Conservation (phyloP, 768 basidiomycete species). For the Pleurotus giganteus region DNA sequence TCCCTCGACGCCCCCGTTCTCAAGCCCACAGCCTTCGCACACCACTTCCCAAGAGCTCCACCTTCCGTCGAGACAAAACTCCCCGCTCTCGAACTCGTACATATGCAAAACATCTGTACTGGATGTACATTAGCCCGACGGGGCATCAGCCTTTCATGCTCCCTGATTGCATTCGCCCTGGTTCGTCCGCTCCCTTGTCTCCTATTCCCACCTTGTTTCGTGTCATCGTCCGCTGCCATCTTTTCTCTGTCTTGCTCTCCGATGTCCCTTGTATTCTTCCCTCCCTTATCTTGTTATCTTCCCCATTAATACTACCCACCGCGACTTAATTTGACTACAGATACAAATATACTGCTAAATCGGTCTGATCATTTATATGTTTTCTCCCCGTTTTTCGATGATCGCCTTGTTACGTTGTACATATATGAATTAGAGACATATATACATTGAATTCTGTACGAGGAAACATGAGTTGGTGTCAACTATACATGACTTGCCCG, state of each 20-base stretch:
- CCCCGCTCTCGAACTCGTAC: not conserved
- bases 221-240: not conserved
- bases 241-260: not conserved
- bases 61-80: not conserved
- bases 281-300: not conserved
- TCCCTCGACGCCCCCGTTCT: not conserved
- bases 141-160: not conserved
- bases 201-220: not conserved
- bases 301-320: conserved; percentile 1
- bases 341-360: not conserved
- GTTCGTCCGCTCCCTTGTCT: not conserved
- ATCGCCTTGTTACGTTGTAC: not conserved
- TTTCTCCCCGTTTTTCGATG: not conserved
- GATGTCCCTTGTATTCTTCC: not conserved
- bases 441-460: not conserved
- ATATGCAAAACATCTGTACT: not conserved
- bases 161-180: not conserved
- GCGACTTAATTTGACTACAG: not conserved
- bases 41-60: too few species aligned
- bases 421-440: not conserved
- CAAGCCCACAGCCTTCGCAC: not conserved
- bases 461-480: not conserved
- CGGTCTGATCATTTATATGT: not conserved
- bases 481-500: too few species aligned
- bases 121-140: not conserved